phyloP scores from a whole-genome alignment of 1,139 yeast genomes.

The Suhomyces ambrosiae region DNA sequence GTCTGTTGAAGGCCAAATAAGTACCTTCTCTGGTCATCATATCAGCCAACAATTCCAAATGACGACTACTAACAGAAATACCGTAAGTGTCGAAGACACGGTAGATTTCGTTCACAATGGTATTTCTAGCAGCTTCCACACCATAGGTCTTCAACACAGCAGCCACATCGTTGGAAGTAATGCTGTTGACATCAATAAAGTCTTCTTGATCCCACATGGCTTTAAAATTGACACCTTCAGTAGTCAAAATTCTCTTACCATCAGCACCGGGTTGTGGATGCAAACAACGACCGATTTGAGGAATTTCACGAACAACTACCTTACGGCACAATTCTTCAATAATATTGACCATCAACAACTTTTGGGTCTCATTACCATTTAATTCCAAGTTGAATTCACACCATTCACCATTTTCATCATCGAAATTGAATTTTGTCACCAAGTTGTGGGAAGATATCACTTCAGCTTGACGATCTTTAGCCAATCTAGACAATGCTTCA shows the following conservation, averaged over 20 bases:
- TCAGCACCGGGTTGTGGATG: constrained; percentile 72
- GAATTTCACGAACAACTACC: constrained; percentile 92
- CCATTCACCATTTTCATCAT: constrained; percentile 88
- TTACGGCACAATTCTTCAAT: constrained; percentile 89
- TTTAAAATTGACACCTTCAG: constrained; percentile 97
- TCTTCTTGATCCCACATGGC: constrained; percentile 99
- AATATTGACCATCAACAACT: constrained; percentile 95
- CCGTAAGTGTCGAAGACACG: constrained; percentile 97
- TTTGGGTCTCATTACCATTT: constrained; percentile 77
- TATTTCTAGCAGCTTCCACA: constrained; percentile 98
- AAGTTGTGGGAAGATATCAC: constrained; percentile 73
- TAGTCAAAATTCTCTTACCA: constrained; percentile 70
- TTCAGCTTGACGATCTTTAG: constrained; percentile 83
- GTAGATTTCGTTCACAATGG: constrained; percentile 94
- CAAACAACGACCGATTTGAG: constrained; percentile 89
- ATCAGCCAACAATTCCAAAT: constrained; percentile 95
- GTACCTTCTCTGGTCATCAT: constrained; percentile 99
- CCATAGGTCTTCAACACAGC: constrained; percentile 92
- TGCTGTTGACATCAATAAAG: constrained; percentile 83
- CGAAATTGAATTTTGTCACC: constrained; percentile 82
- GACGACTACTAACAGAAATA: constrained; percentile 89
- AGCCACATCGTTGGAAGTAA: constrained; percentile 89
- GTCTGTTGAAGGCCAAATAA: constrained; percentile 95
- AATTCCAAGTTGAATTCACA: constrained; percentile 86
- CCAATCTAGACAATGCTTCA: constrained; percentile 51